A percentile compares a stretch with the other conserved stretches of the same genome.
phyloP scores from a whole-genome alignment of 495 filamentous ascomycete species.

The Xylaria cubensis region DNA sequence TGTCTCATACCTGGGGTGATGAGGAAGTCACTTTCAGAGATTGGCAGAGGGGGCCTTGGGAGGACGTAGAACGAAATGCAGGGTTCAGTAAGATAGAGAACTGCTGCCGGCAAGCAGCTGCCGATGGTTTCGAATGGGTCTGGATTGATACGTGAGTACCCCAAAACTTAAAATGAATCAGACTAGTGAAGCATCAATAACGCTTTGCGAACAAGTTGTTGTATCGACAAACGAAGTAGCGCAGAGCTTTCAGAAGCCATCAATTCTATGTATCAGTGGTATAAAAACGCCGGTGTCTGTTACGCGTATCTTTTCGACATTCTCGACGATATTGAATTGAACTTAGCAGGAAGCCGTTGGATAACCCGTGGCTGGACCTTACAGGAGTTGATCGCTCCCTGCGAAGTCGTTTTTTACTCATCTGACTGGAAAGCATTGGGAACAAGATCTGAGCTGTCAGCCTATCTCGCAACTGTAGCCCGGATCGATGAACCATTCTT shows the following conservation, averaged over 20 bases:
- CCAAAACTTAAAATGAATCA: background rate
- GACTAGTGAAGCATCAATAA: background rate
- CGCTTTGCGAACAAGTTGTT: constrained; percentile 33
- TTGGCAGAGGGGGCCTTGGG: constrained; percentile 10
- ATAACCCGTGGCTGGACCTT: constrained; percentile 52
- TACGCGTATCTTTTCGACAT: constrained; percentile 48
- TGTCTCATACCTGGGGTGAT: constrained; percentile 41
- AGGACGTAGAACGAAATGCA: constrained; percentile 27
- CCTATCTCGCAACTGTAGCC: constrained; percentile 29
- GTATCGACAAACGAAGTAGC: constrained; percentile 49
- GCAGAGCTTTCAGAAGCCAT: constrained; percentile 44
- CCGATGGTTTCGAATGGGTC: constrained; percentile 37
- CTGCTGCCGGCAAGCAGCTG: constrained; percentile 38
- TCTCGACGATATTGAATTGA: constrained; percentile 10
- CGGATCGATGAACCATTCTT: constrained; percentile 32
- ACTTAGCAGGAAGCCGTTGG: constrained; percentile 38
- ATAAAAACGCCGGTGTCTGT: constrained; percentile 38
- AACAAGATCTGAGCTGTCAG: constrained; percentile 29
- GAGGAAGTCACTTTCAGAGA: constrained; percentile 37
- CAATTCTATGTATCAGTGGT: constrained; percentile 44
- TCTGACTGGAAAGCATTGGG: constrained; percentile 31
- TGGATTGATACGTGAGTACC: constrained; percentile 46
- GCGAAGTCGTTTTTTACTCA: constrained; percentile 32
- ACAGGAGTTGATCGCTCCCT: constrained; percentile 45
- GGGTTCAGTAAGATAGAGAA: constrained; percentile 40